A percentile compares a stretch with the other conserved stretches of the same genome.
phyloP scores from a whole-genome alignment of 768 basidiomycete species.

The Chalciporus pseudorubinellus region DNA sequence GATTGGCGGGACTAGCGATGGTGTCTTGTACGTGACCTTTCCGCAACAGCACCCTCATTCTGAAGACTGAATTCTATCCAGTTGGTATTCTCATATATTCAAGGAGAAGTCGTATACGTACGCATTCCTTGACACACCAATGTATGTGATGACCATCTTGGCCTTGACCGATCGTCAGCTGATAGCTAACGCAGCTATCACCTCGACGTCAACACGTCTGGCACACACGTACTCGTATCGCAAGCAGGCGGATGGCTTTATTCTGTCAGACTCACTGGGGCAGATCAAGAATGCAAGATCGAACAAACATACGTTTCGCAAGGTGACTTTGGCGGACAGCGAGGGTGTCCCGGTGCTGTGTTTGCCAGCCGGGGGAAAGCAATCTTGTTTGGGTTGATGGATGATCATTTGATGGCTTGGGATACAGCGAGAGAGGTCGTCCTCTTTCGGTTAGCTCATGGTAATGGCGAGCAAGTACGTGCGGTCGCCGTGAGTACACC shows the following conservation, averaged over 20 bases:
- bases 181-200: constrained; percentile 40
- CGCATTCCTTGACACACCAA: constrained; percentile 54
- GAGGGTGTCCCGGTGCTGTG: constrained; percentile 44
- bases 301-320: constrained; percentile 53
- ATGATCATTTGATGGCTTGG: constrained; percentile 60
- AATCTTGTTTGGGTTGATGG: constrained; percentile 55
- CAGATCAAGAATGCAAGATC: constrained; percentile 50
- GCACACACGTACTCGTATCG: constrained; percentile 52
- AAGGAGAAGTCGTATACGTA: constrained; percentile 63
- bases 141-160: constrained; percentile 41
- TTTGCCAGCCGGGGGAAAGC: constrained; percentile 53
- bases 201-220: constrained; percentile 50
- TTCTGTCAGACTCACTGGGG: constrained; percentile 48
- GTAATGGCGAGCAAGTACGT: constrained; percentile 39
- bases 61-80: constrained; percentile 25
- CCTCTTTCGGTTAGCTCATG: constrained; percentile 59
- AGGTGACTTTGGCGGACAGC: constrained; percentile 28
- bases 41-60: background rate
- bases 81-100: constrained; percentile 68
- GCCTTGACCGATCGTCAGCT: background rate
- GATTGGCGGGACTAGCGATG: constrained; percentile 68
- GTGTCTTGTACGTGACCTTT: constrained; percentile 52
- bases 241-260: constrained; percentile 49
- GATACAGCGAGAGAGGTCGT: constrained; percentile 51
- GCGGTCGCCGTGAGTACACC: constrained; percentile 34